Conservation (phyloP, 2,329 filamentous ascomycete species). For the Penicillium sp. region DNA sequence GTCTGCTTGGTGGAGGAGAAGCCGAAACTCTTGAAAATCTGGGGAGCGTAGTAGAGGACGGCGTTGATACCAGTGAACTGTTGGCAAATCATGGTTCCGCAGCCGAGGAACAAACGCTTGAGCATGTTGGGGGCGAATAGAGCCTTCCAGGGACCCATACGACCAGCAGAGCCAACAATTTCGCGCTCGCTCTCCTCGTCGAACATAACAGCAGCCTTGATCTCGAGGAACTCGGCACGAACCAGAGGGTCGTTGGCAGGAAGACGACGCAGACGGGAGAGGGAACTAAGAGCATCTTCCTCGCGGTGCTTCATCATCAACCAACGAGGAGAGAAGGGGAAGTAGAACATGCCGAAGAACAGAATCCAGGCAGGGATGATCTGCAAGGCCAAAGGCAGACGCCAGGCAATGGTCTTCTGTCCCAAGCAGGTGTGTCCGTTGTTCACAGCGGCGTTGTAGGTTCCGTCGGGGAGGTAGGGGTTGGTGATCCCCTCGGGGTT, state of each 20-base stretch:
- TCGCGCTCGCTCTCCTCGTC: conserved; percentile 70
- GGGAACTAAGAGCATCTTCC: conserved; percentile 62
- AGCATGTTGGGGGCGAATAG: conserved; percentile 31
- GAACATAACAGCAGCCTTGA: conserved; percentile 75
- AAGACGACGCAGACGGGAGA: conserved; percentile 65
- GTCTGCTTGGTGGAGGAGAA: conserved; percentile 25
- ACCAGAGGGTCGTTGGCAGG: conserved; percentile 65
- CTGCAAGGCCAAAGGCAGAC: conserved; percentile 50
- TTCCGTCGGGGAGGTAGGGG: conserved; percentile 28
- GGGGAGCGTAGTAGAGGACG: conserved; percentile 40
- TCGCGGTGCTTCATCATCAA: conserved; percentile 69
- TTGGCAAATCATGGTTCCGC: conserved; percentile 38
- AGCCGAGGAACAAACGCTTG: conserved; percentile 27
- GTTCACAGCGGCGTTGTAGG: conserved; percentile 65
- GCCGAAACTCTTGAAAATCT: conserved; percentile 28
- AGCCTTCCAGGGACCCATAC: conserved; percentile 27
- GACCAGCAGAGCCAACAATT: conserved; percentile 16
- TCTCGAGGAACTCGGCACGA: conserved; percentile 76
- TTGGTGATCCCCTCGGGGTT: conserved; percentile 11
- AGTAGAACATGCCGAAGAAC: conserved; percentile 72
- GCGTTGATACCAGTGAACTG: conserved; percentile 55
- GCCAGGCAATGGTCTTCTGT: conserved; percentile 60
- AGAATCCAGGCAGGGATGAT: conserved; percentile 66
- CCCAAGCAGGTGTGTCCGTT: conserved; percentile 59
- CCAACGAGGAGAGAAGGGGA: conserved; percentile 78